Evolutionary conservation across 2,329 filamentous ascomycete species (phyloP), one percentile per base, ranked within the genome.

Genomic region (Aspergillus fischeri): DNA sequence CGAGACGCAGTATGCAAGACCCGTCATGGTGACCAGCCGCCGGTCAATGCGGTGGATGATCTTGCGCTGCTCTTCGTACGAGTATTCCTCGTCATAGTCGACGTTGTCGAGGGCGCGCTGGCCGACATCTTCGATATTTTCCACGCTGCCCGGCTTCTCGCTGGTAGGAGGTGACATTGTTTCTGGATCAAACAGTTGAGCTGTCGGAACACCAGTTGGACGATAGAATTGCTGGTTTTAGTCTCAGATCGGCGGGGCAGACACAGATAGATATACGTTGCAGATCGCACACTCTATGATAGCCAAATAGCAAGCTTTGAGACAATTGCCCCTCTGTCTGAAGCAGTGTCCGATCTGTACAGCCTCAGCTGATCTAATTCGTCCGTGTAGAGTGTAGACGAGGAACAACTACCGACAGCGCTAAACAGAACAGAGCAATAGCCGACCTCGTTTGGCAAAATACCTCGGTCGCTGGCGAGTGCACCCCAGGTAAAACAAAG

Each of bases 41-140:
- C 78, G 77, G 71, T 95, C 91, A 63, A 94, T 78, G 17, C 85
- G 83, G 58, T 82, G 80, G 42, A 92, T 84, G 67, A 94, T 90
- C 51, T 77, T 81, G 69, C 78, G 83, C 74, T 89, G 83, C 75
- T 93, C 86, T 20, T 78, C 73, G 0, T 79, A 79, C 0, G 83
- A 80, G 72, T 87, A 86, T 45, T 64, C 66, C 24, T 66, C 59
- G 25, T 69, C 66, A 9, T 63, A 64, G 52, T 67, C 61, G 14
- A 60, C 38, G 29, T 60, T 21, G 38, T 60, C 50, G 14, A 57
- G 29, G 9, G 55, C 58, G 7, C 53, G 48, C 4, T 55, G 52
- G 25, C 55, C 56, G 27, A 64, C 54, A 54, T 65, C 58, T 49
- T 67, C 65, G 27, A 67, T 52, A 8, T 57, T 53, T 20, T 64